phyloP scores from a whole-genome alignment of 352 stramenopile genomes.

The Pythium phragmitis region DNA sequence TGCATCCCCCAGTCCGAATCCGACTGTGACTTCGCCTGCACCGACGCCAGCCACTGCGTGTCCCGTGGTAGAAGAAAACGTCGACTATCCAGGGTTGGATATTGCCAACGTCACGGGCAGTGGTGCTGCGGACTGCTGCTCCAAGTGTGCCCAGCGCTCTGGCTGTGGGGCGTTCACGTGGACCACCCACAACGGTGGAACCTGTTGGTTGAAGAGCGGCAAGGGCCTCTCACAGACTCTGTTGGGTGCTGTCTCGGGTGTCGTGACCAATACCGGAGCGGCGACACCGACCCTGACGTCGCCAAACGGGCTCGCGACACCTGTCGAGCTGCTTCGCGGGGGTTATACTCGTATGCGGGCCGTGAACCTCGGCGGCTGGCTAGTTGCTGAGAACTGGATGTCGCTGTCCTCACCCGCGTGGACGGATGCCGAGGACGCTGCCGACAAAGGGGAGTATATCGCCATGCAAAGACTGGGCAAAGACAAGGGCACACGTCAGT shows the following conservation, averaged over 20 bases:
- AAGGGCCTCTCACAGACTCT: constrained; percentile 1
- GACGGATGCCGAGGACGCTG: constrained; percentile 44
- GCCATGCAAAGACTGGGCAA: constrained; percentile 22
- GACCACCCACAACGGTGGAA: constrained; percentile 18
- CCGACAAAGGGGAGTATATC: constrained; percentile 19
- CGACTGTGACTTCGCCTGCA: no score
- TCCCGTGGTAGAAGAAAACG: no score
- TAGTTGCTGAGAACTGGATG: constrained; percentile 49
- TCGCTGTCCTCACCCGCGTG: constrained; percentile 57
- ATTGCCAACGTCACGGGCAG: constrained; percentile 5
- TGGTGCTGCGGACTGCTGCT: constrained; percentile 13
- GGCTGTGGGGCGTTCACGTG: constrained; percentile 27
- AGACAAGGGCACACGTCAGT: constrained; percentile 28
- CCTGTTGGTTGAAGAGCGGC: constrained; percentile 24
- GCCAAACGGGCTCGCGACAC: background rate
- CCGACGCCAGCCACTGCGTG: no score
- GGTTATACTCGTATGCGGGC: constrained; percentile 26
- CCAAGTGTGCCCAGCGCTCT: background rate
- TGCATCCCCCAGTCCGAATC: background rate
- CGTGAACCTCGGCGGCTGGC: constrained; percentile 59
- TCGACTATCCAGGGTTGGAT: constrained; percentile 17
- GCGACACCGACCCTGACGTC: background rate
- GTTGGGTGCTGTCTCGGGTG: constrained; percentile 9
- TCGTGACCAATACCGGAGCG: background rate
- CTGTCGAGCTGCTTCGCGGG: constrained; percentile 31